phyloP scores from a whole-genome alignment of 768 basidiomycete species.

The Fibroporia radiculosa region DNA sequence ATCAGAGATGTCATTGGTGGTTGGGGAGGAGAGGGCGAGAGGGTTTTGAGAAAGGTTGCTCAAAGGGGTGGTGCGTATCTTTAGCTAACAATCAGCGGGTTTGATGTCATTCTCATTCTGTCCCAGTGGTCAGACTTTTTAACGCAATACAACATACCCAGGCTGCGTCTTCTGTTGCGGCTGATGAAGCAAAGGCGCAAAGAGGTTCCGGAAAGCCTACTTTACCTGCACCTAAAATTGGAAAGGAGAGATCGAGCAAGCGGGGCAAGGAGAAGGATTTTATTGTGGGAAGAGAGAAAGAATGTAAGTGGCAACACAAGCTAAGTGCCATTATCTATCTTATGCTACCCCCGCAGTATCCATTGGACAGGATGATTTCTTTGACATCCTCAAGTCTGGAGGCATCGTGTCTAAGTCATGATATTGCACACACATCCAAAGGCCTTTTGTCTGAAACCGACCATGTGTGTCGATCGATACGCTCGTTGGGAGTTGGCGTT shows the following conservation, averaged over 20 bases:
- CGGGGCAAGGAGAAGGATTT: constrained; percentile 51
- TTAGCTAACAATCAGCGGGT: not conserved
- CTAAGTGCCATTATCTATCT: constrained; percentile 6
- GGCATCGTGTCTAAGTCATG: constrained; percentile 68
- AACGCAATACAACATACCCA: constrained; percentile 84
- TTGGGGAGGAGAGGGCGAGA: constrained; percentile 82
- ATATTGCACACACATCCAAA: too few species aligned
- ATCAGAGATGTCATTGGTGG: constrained; percentile 73
- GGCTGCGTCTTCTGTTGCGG: constrained; percentile 39
- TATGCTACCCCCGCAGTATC: constrained; percentile 29
- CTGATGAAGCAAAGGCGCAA: constrained; percentile 49
- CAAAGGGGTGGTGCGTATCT: constrained; percentile 67
- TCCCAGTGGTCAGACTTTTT: constrained; percentile 79
- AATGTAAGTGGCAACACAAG: constrained; percentile 49
- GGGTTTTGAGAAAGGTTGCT: constrained; percentile 72
- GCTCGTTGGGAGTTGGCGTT: not conserved
- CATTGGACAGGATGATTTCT: constrained; percentile 68
- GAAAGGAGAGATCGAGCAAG: constrained; percentile 37
- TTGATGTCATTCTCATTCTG: not conserved
- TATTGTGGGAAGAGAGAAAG: constrained; percentile 43
- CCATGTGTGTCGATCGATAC: not conserved
- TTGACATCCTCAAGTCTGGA: constrained; percentile 78
- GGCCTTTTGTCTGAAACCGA: too few species aligned
- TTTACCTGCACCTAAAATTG: constrained; percentile 54
- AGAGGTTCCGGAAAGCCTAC: constrained; percentile 71